These are phyloP conservation scores for Aechmea fasciata DNA, from an alignment of 176 grass and related monocot species.

Conservation along the genomic window DNA sequence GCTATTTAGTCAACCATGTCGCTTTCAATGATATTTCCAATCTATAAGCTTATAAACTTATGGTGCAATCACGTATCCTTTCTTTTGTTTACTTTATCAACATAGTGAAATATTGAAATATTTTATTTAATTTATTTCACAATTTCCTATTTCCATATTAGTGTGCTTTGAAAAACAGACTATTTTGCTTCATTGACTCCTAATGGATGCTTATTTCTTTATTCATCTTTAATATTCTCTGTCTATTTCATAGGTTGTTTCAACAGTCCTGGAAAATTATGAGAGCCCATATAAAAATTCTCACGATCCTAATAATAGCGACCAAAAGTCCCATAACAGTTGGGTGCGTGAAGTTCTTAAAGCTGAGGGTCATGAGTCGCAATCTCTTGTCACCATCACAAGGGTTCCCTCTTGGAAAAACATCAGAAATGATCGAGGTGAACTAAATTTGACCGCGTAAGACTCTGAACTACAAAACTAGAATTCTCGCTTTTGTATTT, in stretches of 20 bases:
- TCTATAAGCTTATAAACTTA: background rate
- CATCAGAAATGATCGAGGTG: slow-evolving; percentile 35
- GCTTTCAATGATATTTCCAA: no score
- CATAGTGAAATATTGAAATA: background rate
- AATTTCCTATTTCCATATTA: no score
- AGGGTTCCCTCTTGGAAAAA: slow-evolving; percentile 83
- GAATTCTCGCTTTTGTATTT: slow-evolving; percentile 6
- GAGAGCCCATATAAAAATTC: slow-evolving; percentile 57
- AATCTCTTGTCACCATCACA: slow-evolving; percentile 31
- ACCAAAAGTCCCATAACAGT: slow-evolving; percentile 27
- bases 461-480: background rate
- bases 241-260: slow-evolving; percentile 53
- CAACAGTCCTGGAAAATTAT: slow-evolving; percentile 79
- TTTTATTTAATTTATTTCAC: slow-evolving; percentile 3
- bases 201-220: background rate
- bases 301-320: slow-evolving; percentile 27
- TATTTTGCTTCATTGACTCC: no score
- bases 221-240: background rate
- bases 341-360: slow-evolving; percentile 72
- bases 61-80: background rate
- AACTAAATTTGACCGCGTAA: slow-evolving; percentile 28
- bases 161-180: no score
- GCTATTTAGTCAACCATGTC: no score
- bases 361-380: slow-evolving; percentile 47
- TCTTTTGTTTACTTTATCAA: slow-evolving; percentile 5